A percentile compares a stretch with the other conserved stretches of the same genome.
Conservation (phyloP, 2,329 filamentous ascomycete species). For the Scortechinia acanthostroma region DNA sequence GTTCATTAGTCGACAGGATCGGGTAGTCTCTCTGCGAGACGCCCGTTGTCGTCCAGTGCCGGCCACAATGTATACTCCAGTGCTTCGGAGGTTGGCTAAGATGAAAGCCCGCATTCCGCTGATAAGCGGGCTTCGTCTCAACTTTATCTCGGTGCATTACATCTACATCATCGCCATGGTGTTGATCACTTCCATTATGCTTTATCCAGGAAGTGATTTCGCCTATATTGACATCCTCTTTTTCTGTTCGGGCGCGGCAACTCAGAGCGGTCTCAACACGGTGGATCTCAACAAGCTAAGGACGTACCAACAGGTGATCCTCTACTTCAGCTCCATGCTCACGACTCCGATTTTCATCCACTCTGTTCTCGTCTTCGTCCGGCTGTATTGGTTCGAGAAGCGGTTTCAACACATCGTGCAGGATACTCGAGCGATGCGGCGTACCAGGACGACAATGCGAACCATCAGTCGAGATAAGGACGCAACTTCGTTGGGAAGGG, state of each 20-base stretch:
- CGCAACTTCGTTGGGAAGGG: too few relatives aligned
- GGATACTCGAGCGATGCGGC: slow-evolving; percentile 62
- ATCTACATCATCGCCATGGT: slow-evolving; percentile 71
- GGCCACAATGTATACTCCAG: not conserved
- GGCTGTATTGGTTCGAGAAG: slow-evolving; percentile 97
- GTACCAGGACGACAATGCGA: slow-evolving; percentile 34
- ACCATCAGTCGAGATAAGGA: slow-evolving; percentile 34
- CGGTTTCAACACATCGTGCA: slow-evolving; percentile 78
- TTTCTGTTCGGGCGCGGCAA: slow-evolving; percentile 77
- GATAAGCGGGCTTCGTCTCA: not conserved
- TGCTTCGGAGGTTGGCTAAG: not conserved
- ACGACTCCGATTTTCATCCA: slow-evolving; percentile 81
- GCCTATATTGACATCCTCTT: slow-evolving; percentile 82
- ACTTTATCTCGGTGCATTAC: not conserved
- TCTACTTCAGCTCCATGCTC: slow-evolving; percentile 67
- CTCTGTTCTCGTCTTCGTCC: slow-evolving; percentile 79
- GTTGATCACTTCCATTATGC: slow-evolving; percentile 68
- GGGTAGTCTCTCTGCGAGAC: too few relatives aligned
- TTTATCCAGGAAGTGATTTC: slow-evolving; percentile 60
- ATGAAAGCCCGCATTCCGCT: not conserved
- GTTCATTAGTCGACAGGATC: too few relatives aligned
- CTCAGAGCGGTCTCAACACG: slow-evolving; percentile 89
- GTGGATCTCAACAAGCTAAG: slow-evolving; percentile 59
- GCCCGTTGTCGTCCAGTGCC: too few relatives aligned
- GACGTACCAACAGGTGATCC: slow-evolving; percentile 67